Percentiles rank a stretch among this genome's conserved stretches.
phyloP scores from a whole-genome alignment of 805 yeast genomes.

The Lipomyces mesembrius region DNA sequence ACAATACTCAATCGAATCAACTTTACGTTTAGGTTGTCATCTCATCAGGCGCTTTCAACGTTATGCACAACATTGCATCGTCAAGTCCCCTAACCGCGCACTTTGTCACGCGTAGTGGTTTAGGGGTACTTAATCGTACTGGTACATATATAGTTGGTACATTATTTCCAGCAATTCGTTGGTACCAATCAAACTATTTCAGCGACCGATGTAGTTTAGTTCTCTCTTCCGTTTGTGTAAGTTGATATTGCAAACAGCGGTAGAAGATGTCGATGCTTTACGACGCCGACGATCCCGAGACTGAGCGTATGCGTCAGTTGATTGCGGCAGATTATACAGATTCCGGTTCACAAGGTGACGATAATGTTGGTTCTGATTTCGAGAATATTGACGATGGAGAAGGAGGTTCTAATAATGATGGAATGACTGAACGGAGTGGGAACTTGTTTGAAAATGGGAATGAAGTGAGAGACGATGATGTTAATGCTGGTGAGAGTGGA shows the following conservation, averaged over 20 bases:
- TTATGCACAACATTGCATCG: too few relatives aligned
- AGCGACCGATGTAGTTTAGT: not conserved
- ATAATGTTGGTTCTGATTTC: conserved; percentile 29
- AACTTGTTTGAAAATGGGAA: not conserved
- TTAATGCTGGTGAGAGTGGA: conserved; percentile 1
- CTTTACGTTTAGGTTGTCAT: too few relatives aligned
- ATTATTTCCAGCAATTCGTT: not conserved
- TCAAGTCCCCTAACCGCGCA: too few relatives aligned
- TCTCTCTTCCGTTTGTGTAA: too few relatives aligned
- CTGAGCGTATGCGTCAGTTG: conserved; percentile 27
- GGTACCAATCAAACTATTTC: not conserved
- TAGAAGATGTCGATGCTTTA: conserved; percentile 13
- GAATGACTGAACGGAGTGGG: not conserved
- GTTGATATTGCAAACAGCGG: not conserved
- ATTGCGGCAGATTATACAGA: conserved; percentile 33
- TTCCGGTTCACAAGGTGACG: conserved; percentile 17
- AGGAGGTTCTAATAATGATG: not conserved
- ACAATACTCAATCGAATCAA: too few relatives aligned
- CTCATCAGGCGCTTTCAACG: too few relatives aligned
- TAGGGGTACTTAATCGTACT: too few relatives aligned
- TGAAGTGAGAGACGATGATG: conserved; percentile 41
- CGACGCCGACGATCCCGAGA: conserved; percentile 30
- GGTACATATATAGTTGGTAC: too few relatives aligned
- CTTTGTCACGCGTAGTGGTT: too few relatives aligned
- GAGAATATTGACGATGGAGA: conserved; percentile 39